Evolutionary conservation across 2,329 filamentous ascomycete species (phyloP), one percentile per base, ranked within the genome.

Genomic region (Fusarium guadeloupense): DNA sequence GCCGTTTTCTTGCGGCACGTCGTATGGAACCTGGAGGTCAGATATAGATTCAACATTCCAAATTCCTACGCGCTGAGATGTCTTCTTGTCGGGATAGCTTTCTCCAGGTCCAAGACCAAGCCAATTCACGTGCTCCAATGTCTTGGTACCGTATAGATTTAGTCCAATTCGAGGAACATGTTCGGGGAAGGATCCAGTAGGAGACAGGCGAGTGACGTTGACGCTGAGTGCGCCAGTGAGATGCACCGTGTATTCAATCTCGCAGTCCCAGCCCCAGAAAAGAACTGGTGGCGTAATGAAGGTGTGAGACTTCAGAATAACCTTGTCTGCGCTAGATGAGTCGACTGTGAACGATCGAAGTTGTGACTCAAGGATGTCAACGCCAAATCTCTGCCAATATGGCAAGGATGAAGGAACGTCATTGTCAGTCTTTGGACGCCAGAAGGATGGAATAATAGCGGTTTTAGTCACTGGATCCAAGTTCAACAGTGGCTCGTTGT

Each of bases 1-100:
- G 1, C 86, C 85, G 46, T 83, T 85, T 65, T 91, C 88, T 69
- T 91, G 88, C 0, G 88, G 88, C 19, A 86, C 85, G 16, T 91
- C 88, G 66, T 89, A 90, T 1, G 78, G 76, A 0, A 81, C 80
- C 68, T 83, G 82, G 21, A 90, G 77, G 1, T 81, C 78, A 1
- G 78, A 76, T 2, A 87, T 74, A 1, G 70, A 72, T 1, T 68
- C 68, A 2, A 67, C 70, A 0, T 68, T 70, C 72, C 78, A 85
- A 34, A 84, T 76, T 2, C 82, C 86, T 0, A 86, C 68, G 3
- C 75, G 76, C 63, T 88, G 85, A 2, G 84, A 80, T 4, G 77
- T 67, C 54, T 83, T 81, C 75, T 85, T 88, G 72, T 90, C 88
- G 7, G 81, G 81, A 71, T 89, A 90, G 8, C 80, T 83, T 72